These are phyloP conservation scores for Acanthamoeba healyi DNA, from an alignment of 208 protist genomes.

Conservation along the genomic window DNA sequence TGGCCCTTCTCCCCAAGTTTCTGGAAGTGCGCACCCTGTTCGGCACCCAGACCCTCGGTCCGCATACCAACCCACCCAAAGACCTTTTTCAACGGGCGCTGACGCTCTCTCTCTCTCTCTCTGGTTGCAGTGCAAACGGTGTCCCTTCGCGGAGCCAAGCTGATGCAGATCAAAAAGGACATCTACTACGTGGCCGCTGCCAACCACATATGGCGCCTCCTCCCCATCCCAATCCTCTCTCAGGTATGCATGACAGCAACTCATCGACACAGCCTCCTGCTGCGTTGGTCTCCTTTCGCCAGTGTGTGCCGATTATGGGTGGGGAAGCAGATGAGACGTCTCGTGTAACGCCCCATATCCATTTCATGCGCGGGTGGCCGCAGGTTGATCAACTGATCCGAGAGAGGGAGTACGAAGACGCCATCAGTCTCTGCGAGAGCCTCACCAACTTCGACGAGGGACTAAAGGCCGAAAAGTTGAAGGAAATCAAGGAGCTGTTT, in stretches of 20 bases:
- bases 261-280: background rate
- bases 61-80: background rate
- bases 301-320: no score
- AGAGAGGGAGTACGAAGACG: conserved; percentile 77
- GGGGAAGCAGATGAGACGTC: no score
- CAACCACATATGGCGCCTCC: conserved; percentile 69
- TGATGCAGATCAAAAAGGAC: conserved; percentile 69
- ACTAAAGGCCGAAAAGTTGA: conserved; percentile 68
- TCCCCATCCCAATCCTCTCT: conserved; percentile 38
- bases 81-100: no score
- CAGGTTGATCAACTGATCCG: conserved; percentile 80
- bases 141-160: conserved; percentile 8
- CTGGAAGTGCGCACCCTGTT: conserved; percentile 78
- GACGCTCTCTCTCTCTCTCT: background rate
- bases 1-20: conserved; percentile 75
- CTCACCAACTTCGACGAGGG: conserved; percentile 38
- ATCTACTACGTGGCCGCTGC: conserved; percentile 10
- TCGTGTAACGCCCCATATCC: background rate
- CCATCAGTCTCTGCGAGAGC: conserved; percentile 69
- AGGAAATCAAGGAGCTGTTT: conserved; percentile 73
- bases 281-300: no score
- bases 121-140: conserved; percentile 26
- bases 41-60: conserved; percentile 44
- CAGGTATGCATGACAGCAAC: conserved; percentile 15
- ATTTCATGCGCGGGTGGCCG: background rate